Evolutionary conservation across 768 basidiomycete genomes (phyloP).

Genomic region (Rhizopogon rudus): DNA sequence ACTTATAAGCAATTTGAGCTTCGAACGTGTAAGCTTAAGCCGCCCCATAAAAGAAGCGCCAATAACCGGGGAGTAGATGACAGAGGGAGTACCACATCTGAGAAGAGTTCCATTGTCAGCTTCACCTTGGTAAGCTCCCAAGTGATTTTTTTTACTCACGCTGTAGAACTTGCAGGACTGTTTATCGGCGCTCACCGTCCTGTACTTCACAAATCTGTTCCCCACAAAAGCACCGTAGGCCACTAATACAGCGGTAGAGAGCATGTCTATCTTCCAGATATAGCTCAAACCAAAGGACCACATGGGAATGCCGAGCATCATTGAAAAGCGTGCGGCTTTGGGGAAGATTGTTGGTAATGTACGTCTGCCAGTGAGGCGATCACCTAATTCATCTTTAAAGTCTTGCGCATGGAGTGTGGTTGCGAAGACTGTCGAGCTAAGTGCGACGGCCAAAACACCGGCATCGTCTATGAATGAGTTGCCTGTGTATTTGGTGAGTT

Average conservation of each 20-base stretch:
- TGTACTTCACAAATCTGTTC: slow-evolving; percentile 25
- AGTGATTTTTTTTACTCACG: slow-evolving; percentile 16
- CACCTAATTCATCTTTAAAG: slow-evolving; percentile 42
- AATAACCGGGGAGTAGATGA: slow-evolving; percentile 30
- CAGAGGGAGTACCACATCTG: slow-evolving; percentile 32
- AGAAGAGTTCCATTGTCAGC: not conserved
- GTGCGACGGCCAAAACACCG: slow-evolving; percentile 25
- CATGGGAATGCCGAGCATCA: slow-evolving; percentile 27
- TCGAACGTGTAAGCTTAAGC: not conserved
- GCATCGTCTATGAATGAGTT: slow-evolving; percentile 18
- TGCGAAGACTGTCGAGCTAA: slow-evolving; percentile 34
- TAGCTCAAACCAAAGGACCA: slow-evolving; percentile 33
- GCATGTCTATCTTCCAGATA: slow-evolving; percentile 31
- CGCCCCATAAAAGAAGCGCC: slow-evolving; percentile 26
- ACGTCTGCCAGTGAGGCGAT: slow-evolving; percentile 30
- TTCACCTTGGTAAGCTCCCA: not conserved
- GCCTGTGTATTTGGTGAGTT: slow-evolving; percentile 16
- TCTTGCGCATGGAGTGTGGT: slow-evolving; percentile 48
- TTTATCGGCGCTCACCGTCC: slow-evolving; percentile 25
- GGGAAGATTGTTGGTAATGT: slow-evolving; percentile 45
- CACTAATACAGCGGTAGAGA: slow-evolving; percentile 22
- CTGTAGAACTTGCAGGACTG: slow-evolving; percentile 35
- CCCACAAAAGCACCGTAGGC: slow-evolving; percentile 30
- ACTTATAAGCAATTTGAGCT: not conserved
- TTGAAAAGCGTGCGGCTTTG: slow-evolving; percentile 26